Evolutionary conservation across 768 basidiomycete species (phyloP), one percentile per base, ranked within the genome.

Genomic region (Podaxis mareebaensis): DNA sequence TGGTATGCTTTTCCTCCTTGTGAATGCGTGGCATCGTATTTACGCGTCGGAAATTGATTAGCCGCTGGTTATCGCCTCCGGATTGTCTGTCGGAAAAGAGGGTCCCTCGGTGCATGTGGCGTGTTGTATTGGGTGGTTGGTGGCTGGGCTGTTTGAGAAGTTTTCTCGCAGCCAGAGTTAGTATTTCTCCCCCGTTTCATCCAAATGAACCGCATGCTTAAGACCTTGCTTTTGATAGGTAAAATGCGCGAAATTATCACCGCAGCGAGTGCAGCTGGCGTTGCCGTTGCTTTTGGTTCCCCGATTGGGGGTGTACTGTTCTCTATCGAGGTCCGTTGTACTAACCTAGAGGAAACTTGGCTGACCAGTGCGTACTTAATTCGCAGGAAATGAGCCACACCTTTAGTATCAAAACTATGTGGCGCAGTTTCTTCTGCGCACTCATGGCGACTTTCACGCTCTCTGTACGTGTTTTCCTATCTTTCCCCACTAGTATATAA

Each of bases 71-170:
- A 99, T 99, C 67, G 96, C 95, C 5, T 99, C 96, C 26, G 97
- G 97, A 1, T 78, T 99, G 55, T 96, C 95, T 4, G 95, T 99
- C 22, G 97, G 97, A 5, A 99, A 99, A 75, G 97, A 99, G 77
- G 97, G 97, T 0, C 97, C 97, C 0, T 96, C 95, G 1, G 97
- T 99, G 0, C 97, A 99, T 72, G 92, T 98, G 52, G 97, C 97
- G 3, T 96, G 94, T 71, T 93, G 95, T 70, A 87, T 97, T 65
- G 97, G 97, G 1, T 89, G 86, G 65, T 81, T 96, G 39, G 88
- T 99, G n/a, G 95, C 93, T 3, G 84, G 92, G 51, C 74, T 89
- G 67, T 99, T 97, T 71, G 79, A 78, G 26, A 85, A 87, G 58
- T 97, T 96, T 76, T 86, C 88, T 58, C 85, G 88, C 36, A 98